Evolutionary conservation across 352 stramenopile species (phyloP).

Genomic region (Phytophthora tentaculata): DNA sequence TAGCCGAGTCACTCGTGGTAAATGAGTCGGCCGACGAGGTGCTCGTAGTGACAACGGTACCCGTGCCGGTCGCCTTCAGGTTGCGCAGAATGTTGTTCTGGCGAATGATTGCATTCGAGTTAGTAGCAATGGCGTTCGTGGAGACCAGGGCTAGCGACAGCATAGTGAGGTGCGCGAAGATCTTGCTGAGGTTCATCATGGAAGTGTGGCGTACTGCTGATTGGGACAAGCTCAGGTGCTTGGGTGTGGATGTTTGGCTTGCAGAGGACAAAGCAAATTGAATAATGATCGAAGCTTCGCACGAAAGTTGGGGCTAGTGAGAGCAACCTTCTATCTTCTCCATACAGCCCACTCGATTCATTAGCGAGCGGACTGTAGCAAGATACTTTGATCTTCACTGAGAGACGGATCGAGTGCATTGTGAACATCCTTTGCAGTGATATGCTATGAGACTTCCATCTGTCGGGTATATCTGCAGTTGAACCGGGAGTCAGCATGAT

Average conservation of each 20-base stretch:
- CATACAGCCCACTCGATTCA: background rate
- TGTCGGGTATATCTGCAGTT: constrained; percentile 5
- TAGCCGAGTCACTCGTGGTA: constrained; percentile 3
- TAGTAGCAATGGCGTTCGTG: background rate
- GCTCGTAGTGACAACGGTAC: constrained; percentile 25
- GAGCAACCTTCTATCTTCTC: background rate
- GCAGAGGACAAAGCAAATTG: constrained; percentile 30
- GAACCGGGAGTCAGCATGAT: constrained; percentile 3
- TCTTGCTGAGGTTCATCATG: constrained; percentile 41
- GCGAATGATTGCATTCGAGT: constrained; percentile 10
- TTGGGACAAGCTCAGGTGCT: constrained; percentile 13
- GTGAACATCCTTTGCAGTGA: constrained; percentile 35
- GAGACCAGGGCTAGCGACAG: constrained; percentile 28
- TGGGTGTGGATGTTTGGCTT: constrained; percentile 15
- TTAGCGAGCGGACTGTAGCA: background rate
- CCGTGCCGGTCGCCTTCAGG: constrained; percentile 21
- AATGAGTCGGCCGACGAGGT: constrained; percentile 25
- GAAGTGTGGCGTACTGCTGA: constrained; percentile 19
- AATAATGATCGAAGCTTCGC: constrained; percentile 25
- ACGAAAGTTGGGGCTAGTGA: no score
- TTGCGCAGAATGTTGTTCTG: constrained; percentile 23
- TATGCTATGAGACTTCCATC: constrained; percentile 20
- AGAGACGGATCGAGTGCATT: constrained; percentile 12
- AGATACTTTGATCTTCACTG: background rate
- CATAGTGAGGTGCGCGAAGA: constrained; percentile 32